Conservation (phyloP, 768 basidiomycete species). For the Cyclocybe aegerita region DNA sequence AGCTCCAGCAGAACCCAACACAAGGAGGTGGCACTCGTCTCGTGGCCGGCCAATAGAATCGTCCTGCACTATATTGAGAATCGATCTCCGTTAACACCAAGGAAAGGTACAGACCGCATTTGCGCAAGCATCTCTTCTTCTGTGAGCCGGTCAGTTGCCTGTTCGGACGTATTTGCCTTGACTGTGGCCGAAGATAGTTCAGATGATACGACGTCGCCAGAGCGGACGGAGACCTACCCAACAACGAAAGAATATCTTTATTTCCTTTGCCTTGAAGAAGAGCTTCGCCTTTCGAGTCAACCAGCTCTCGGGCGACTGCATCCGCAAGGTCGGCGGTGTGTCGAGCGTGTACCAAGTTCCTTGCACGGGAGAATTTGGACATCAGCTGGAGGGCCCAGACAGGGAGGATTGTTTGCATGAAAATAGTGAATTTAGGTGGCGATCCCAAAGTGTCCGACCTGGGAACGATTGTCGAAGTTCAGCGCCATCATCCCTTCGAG, state of each 20-base stretch:
- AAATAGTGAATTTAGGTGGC: conserved; percentile 44
- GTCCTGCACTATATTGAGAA: conserved; percentile 26
- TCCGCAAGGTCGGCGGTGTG: conserved; percentile 43
- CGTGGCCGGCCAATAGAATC: conserved; percentile 52
- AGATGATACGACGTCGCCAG: too few species aligned
- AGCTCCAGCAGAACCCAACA: conserved; percentile 67
- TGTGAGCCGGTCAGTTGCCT: conserved; percentile 39
- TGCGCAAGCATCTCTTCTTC: conserved; percentile 50
- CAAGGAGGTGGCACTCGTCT: conserved; percentile 58
- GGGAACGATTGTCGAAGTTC: background rate
- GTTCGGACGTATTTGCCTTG: conserved; percentile 53
- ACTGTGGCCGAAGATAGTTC: conserved; percentile 29
- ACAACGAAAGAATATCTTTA: conserved; percentile 56
- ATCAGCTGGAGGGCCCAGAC: conserved; percentile 43
- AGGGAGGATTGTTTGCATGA: conserved; percentile 50
- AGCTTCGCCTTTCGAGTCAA: conserved; percentile 47
- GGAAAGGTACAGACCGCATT: conserved; percentile 42
- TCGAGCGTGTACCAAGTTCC: conserved; percentile 45
- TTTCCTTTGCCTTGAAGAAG: conserved; percentile 46
- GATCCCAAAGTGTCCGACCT: conserved; percentile 52
- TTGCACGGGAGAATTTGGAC: conserved; percentile 44
- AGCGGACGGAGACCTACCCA: conserved; percentile 36
- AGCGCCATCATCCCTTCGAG: too few species aligned
- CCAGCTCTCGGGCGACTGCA: conserved; percentile 43
- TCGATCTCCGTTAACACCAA: background rate